Conservation (phyloP, 176 grass and related monocot species). For the Phragmites australis region DNA sequence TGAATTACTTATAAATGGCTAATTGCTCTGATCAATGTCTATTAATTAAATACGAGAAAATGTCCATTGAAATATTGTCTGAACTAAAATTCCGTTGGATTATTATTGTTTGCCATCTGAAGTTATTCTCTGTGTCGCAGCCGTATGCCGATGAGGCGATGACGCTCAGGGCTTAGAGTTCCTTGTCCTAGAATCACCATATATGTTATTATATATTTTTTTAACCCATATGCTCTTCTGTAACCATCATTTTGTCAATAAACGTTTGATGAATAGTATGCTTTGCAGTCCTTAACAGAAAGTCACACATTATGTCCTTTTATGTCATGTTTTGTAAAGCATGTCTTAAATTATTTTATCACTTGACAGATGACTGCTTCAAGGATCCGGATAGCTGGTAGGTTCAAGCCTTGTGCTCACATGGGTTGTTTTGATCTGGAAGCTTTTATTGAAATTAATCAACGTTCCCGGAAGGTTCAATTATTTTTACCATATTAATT, state of each 20-base stretch:
- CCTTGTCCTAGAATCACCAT: not conserved
- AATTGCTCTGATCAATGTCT: not conserved
- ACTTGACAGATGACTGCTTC: slow-evolving; percentile 75
- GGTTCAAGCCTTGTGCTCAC: slow-evolving; percentile 89
- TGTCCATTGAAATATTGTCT: not conserved
- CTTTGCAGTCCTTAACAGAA: not conserved
- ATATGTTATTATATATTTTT: not conserved
- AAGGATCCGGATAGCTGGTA: slow-evolving; percentile 80
- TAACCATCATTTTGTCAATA: slow-evolving; percentile 1
- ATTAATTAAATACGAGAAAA: not conserved
- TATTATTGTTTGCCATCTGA: slow-evolving; percentile 17
- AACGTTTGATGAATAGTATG: not conserved
- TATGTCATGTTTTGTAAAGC: slow-evolving; percentile 4
- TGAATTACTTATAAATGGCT: slow-evolving; percentile 11
- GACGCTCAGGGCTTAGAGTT: not conserved
- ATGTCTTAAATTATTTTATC: slow-evolving; percentile 31
- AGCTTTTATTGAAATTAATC: slow-evolving; percentile 87
- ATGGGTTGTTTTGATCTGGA: slow-evolving; percentile 97
- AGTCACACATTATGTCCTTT: slow-evolving; percentile 1
- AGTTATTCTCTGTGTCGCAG: slow-evolving; percentile 19
- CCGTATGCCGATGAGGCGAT: slow-evolving; percentile 2
- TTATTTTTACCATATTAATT: slow-evolving; percentile 25
- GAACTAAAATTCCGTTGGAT: not conserved
- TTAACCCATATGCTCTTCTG: slow-evolving; percentile 12
- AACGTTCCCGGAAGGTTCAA: slow-evolving; percentile 78